Evolutionary conservation across 441 rosid species (phyloP).

Genomic region (Corymbia citriodora): DNA sequence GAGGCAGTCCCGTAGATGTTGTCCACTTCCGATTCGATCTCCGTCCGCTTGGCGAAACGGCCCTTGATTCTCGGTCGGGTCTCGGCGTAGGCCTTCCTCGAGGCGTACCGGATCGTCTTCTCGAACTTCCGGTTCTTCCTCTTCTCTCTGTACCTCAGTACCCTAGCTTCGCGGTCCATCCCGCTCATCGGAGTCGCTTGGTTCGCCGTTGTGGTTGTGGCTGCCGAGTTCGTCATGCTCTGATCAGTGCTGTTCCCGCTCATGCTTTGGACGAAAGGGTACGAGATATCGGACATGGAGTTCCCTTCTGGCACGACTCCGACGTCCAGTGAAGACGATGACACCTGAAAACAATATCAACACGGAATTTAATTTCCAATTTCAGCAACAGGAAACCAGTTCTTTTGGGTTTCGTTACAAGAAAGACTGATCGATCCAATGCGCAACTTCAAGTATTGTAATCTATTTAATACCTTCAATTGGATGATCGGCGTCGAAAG

Average conservation of each 20-base stretch:
- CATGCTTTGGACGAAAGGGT: constrained; percentile 25
- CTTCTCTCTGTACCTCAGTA: constrained; percentile 71
- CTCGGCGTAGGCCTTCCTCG: constrained; percentile 71
- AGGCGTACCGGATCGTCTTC: constrained; percentile 70
- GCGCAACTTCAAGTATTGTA: neutral
- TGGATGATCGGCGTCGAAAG: neutral
- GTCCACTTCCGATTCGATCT: constrained; percentile 33
- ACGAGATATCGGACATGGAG: constrained; percentile 36
- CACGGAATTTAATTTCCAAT: neutral
- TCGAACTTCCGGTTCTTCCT: constrained; percentile 64
- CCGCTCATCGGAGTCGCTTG: constrained; percentile 22
- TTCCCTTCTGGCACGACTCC: constrained; percentile 61
- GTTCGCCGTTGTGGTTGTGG: neutral
- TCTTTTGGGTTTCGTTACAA: neutral
- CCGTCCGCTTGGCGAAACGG: constrained; percentile 54
- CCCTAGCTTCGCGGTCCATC: constrained; percentile 57
- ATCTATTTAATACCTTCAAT: neutral
- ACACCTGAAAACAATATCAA: constrained; percentile 29
- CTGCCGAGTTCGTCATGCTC: constrained; percentile 8
- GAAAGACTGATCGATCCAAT: neutral
- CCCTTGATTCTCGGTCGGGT: constrained; percentile 70
- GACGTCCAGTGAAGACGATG: constrained; percentile 49
- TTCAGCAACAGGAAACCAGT: neutral
- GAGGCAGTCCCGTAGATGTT: constrained; percentile 14
- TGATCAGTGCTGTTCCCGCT: constrained; percentile 11